phyloP scores from a whole-genome alignment of 805 yeast genomes.

The Yarrowia sp. region DNA sequence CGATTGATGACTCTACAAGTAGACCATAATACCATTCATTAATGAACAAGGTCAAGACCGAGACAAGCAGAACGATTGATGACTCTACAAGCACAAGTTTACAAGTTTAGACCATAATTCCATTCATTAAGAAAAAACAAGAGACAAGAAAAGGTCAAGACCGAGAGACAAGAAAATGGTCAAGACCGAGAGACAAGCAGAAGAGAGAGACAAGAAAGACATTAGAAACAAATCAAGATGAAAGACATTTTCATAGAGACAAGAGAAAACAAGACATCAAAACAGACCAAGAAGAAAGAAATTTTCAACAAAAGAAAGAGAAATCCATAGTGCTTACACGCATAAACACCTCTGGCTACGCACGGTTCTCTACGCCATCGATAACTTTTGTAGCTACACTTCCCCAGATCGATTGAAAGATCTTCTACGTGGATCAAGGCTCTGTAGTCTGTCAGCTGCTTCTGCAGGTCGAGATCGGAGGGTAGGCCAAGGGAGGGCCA shows the following conservation, averaged over 20 bases:
- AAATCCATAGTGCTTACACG: neutral
- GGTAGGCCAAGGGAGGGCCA: neutral
- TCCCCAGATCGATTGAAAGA: conserved; percentile 9
- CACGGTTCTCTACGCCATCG: conserved; percentile 4
- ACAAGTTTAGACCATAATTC: no score
- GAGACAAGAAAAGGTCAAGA: no score
- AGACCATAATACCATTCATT: no score
- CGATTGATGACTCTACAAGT: no score
- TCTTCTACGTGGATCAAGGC: conserved; percentile 13
- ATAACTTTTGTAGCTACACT: neutral
- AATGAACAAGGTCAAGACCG: no score
- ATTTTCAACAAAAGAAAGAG: no score
- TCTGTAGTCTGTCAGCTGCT: neutral
- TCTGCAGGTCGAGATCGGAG: neutral
- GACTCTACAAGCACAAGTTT: no score
- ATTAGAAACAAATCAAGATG: neutral
- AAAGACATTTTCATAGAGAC: neutral
- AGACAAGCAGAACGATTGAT: no score
- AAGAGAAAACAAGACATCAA: neutral
- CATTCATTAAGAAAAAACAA: no score
- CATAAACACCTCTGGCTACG: neutral
- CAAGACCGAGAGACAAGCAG: neutral
- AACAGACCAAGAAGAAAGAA: neutral
- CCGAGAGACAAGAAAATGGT: neutral
- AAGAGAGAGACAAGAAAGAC: neutral